Evolutionary conservation across 2,329 filamentous ascomycete genomes (phyloP).

Genomic region (Aspergillus thermomutatus): DNA sequence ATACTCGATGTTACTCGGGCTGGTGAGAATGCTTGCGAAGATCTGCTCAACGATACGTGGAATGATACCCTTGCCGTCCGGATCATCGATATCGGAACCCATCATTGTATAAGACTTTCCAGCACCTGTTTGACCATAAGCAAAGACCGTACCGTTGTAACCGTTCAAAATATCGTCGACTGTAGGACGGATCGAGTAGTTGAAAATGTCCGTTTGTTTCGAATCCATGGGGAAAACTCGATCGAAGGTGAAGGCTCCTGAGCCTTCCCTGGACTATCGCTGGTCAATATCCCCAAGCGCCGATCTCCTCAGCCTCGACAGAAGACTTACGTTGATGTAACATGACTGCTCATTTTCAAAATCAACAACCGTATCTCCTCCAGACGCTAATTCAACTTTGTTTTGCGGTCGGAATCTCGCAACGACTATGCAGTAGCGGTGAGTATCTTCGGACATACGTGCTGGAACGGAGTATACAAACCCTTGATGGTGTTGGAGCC

Average conservation of each 20-base stretch:
- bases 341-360: conserved; percentile 91
- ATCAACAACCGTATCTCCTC: conserved; percentile 84
- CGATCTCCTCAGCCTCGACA: background rate
- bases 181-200: conserved; percentile 93
- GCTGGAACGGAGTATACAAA: conserved; percentile 30
- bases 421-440: conserved; percentile 65
- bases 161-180: conserved; percentile 98
- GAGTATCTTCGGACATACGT: conserved; percentile 34
- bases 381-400: conserved; percentile 83
- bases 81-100: conserved; percentile 90
- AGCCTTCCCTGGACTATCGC: conserved; percentile 71
- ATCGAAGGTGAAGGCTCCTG: conserved; percentile 92
- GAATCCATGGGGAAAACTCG: conserved; percentile 94
- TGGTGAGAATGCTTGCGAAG: conserved; percentile 89
- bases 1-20: conserved; percentile 91
- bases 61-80: conserved; percentile 85
- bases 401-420: conserved; percentile 98
- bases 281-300: conserved; percentile 13
- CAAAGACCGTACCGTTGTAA: conserved; percentile 98
- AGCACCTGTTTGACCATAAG: conserved; percentile 95
- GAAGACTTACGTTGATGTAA: conserved; percentile 66
- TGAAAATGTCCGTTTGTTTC: conserved; percentile 89
- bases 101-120: conserved; percentile 99
- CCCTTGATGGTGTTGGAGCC: conserved; percentile 53
- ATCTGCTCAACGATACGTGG: conserved; percentile 97